Percentiles rank a stretch among this genome's conserved stretches.
These are phyloP conservation scores for Nelumbo lutea DNA, from an alignment of 164 flowering plant genomes.

Conservation along the genomic window DNA sequence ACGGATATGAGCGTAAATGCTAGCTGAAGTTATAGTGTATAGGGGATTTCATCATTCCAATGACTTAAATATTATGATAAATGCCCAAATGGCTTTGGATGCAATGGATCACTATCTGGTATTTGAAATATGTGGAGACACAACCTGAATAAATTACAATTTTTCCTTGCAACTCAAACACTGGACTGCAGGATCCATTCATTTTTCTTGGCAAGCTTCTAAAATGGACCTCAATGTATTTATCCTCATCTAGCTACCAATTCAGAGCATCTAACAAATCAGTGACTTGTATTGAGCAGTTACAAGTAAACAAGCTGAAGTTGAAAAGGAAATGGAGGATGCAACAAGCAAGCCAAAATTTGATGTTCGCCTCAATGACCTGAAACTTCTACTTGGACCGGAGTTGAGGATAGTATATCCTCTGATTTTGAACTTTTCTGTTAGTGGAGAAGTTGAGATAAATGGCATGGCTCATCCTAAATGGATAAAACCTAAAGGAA, in stretches of 20 bases:
- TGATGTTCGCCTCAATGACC: slow-evolving; percentile 74
- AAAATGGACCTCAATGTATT: background rate
- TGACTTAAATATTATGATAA: background rate
- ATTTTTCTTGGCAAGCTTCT: background rate
- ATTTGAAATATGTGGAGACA: too few relatives aligned
- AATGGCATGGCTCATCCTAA: slow-evolving; percentile 93
- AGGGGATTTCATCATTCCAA: too few relatives aligned
- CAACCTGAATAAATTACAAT: too few relatives aligned
- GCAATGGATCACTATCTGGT: background rate
- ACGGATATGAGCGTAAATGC: too few relatives aligned
- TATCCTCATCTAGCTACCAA: background rate
- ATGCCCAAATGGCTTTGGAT: background rate
- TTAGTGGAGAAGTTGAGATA: slow-evolving; percentile 91
- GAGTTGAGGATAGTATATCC: slow-evolving; percentile 94
- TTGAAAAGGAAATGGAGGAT: slow-evolving; percentile 54
- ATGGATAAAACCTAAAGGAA: slow-evolving; percentile 82
- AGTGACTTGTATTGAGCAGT: slow-evolving; percentile 3
- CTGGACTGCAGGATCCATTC: background rate
- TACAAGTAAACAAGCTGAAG: slow-evolving; percentile 63
- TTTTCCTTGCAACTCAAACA: background rate
- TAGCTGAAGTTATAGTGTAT: too few relatives aligned
- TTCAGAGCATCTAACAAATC: background rate
- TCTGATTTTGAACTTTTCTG: slow-evolving; percentile 90
- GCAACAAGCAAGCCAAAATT: slow-evolving; percentile 56
- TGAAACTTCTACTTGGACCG: slow-evolving; percentile 90